phyloP scores from a whole-genome alignment of 176 grass and related monocot genomes.

The Eragrostis nindensis region DNA sequence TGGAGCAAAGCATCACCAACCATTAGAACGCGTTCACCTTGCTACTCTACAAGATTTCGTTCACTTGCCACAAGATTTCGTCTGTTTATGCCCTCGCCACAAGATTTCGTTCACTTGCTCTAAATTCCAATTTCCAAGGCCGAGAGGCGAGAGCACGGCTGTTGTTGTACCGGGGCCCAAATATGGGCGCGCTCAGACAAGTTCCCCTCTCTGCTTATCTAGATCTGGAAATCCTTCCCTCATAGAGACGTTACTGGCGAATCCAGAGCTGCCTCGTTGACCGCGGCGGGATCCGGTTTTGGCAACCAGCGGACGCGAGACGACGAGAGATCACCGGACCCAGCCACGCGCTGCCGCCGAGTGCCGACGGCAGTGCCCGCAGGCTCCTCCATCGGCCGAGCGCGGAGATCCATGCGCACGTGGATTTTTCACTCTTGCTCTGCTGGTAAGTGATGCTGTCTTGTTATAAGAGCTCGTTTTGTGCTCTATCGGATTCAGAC shows the following conservation, averaged over 20 bases:
- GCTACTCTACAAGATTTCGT: too few species aligned
- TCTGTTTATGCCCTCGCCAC: too few species aligned
- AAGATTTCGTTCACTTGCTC: too few species aligned
- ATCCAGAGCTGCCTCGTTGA: not conserved
- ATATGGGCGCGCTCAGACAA: not conserved
- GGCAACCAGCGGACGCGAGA: not conserved
- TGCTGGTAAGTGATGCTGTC: not conserved
- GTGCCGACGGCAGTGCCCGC: too few species aligned
- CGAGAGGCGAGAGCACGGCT: too few species aligned
- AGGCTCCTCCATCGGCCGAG: not conserved
- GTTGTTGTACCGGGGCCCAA: not conserved
- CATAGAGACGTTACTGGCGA: not conserved
- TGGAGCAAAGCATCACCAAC: too few species aligned
- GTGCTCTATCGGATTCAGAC: not conserved
- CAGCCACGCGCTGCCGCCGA: not conserved
- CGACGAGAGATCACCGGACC: not conserved
- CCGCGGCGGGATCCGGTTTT: not conserved
- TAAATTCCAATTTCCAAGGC: too few species aligned
- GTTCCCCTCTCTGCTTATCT: not conserved
- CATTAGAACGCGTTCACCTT: too few species aligned
- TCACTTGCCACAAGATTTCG: too few species aligned
- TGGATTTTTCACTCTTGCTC: too few species aligned
- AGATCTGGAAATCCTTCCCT: not conserved
- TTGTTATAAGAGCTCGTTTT: not conserved
- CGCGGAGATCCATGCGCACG: not conserved